phyloP scores from a whole-genome alignment of 2,329 filamentous ascomycete genomes.

The Hypoxylon sp. region DNA sequence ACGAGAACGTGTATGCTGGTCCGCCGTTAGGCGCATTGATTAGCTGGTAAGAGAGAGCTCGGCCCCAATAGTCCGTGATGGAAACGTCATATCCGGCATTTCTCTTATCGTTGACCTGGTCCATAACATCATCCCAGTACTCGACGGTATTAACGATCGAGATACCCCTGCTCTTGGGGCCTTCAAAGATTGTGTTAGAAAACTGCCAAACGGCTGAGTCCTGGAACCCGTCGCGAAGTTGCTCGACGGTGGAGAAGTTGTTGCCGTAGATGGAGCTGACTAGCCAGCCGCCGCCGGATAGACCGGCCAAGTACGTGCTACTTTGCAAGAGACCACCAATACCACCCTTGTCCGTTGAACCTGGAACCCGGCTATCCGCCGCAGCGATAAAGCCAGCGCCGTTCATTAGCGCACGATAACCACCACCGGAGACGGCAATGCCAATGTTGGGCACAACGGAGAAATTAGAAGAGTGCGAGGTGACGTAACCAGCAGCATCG shows the following conservation, averaged over 20 bases:
- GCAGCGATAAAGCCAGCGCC: constrained; percentile 78
- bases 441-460: constrained; percentile 66
- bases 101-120: constrained; percentile 72
- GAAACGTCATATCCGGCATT: constrained; percentile 75
- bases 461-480: constrained; percentile 76
- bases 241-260: constrained; percentile 77
- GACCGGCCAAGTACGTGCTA: constrained; percentile 78
- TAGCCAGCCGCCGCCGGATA: constrained; percentile 84
- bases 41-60: constrained; percentile 79
- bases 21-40: constrained; percentile 78
- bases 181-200: constrained; percentile 56
- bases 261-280: constrained; percentile 81
- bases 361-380: constrained; percentile 75
- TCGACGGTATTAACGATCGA: constrained; percentile 51
- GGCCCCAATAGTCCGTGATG: constrained; percentile 82
- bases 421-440: constrained; percentile 79
- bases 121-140: constrained; percentile 74
- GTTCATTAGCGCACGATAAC: constrained; percentile 79
- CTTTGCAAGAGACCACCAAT: constrained; percentile 78
- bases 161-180: constrained; percentile 51
- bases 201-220: constrained; percentile 57
- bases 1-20: constrained; percentile 80
- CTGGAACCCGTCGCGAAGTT: constrained; percentile 52
- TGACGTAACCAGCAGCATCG: constrained; percentile 72
- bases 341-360: constrained; percentile 71